Percentiles rank a stretch among this genome's conserved stretches.
Evolutionary conservation across 192 early-diverging fungal genomes (phyloP).

Genomic region (Backusella luteola): DNA sequence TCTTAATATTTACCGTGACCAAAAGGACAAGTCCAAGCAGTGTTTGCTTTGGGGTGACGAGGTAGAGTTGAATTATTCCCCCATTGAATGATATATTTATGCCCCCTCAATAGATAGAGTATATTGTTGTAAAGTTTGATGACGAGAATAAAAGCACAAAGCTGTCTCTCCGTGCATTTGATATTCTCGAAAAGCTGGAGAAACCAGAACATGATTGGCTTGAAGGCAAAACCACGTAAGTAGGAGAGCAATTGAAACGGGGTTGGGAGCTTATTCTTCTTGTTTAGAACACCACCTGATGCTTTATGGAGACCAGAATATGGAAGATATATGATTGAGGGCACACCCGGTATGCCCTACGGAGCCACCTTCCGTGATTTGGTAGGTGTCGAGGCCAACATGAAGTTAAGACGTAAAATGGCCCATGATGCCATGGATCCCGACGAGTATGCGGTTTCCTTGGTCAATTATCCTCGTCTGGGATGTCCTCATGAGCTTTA

Average conservation of each 20-base stretch:
- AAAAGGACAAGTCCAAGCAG: constrained; percentile 81
- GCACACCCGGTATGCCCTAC: constrained; percentile 91
- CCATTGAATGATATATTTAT: neutral
- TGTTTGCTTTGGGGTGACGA: constrained; percentile 95
- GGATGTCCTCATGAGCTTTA: constrained; percentile 74
- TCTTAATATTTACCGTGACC: constrained; percentile 77
- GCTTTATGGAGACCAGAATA: constrained; percentile 96
- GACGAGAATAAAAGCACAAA: constrained; percentile 66
- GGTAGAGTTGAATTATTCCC: constrained; percentile 43
- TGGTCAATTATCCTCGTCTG: constrained; percentile 90
- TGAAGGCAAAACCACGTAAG: constrained; percentile 28
- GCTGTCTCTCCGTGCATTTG: constrained; percentile 78
- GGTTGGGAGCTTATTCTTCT: neutral
- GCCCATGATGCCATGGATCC: constrained; percentile 59
- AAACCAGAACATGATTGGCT: constrained; percentile 64
- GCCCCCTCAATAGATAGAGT: constrained; percentile 70
- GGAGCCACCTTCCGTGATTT: constrained; percentile 79
- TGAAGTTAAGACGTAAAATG: constrained; percentile 74
- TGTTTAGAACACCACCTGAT: constrained; percentile 28
- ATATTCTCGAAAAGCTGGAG: constrained; percentile 72
- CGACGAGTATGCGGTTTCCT: constrained; percentile 74
- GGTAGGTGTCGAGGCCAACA: constrained; percentile 84
- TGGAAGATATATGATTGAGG: constrained; percentile 96
- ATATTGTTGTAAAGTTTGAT: constrained; percentile 85
- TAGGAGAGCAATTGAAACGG: neutral